A percentile compares a stretch with the other conserved stretches of the same genome.
Evolutionary conservation across 23 red algal species (phyloP).

Genomic region (Gracilariopsis chorda): DNA sequence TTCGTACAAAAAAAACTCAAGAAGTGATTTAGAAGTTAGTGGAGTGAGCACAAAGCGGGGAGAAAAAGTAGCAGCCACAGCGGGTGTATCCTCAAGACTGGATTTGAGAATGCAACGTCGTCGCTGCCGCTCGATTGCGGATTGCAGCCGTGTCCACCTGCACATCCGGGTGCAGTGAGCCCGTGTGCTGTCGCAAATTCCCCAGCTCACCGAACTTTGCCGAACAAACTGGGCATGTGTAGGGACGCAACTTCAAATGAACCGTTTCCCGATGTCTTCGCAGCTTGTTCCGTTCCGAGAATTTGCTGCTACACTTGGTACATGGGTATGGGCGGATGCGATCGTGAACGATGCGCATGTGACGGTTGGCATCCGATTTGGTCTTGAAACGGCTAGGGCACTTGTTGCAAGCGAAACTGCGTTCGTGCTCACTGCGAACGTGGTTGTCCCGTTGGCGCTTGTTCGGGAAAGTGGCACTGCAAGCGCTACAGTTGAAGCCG

Average conservation of each 20-base stretch:
- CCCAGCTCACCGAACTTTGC: conserved; percentile 61
- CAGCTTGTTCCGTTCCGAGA: conserved; percentile 69
- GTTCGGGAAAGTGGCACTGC: neutral
- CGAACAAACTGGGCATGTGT: conserved; percentile 45
- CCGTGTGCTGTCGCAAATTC: conserved; percentile 67
- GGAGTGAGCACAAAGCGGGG: no score
- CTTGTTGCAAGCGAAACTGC: conserved; percentile 34
- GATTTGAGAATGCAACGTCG: neutral
- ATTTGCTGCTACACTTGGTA: conserved; percentile 19
- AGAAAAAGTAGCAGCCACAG: no score
- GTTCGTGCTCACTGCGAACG: conserved; percentile 41
- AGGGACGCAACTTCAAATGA: conserved; percentile 75
- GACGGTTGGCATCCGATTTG: conserved; percentile 56
- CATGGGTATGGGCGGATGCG: conserved; percentile 56
- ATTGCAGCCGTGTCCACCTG: neutral
- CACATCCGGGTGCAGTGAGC: conserved; percentile 45
- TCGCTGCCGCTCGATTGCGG: neutral
- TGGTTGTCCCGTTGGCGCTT: conserved; percentile 53
- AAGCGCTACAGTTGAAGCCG: neutral
- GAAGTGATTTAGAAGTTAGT: no score
- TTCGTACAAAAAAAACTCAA: no score
- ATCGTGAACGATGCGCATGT: conserved; percentile 64
- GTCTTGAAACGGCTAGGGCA: conserved; percentile 57
- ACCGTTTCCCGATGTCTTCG: conserved; percentile 65
- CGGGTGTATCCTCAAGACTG: no score